Evolutionary conservation across 208 protist genomes (phyloP), one percentile per base, ranked within the genome.

Genomic region (Wallacemonas sp.): DNA sequence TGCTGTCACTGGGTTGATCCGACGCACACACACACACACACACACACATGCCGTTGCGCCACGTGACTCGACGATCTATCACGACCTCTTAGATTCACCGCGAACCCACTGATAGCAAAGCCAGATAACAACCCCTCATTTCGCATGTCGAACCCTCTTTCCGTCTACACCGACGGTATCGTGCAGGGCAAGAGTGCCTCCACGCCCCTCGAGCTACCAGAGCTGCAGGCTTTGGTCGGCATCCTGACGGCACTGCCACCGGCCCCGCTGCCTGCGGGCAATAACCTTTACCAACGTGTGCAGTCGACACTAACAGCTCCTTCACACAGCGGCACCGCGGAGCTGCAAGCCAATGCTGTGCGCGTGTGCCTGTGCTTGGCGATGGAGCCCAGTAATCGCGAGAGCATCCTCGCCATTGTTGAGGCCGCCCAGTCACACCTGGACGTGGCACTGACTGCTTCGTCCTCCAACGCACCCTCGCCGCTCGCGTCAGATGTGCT

Each of bases 191-290:
- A 57, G 32, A n/a, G 50, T n/a, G 50, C 15, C 32, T 41, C 50
- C 12, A 1, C 1, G 5, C 50, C 50, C 12, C 17, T 57, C 3
- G 50, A 57, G 26, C 50, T 57, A 8, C 50, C 50, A 4, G 55
- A 62, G 55, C 55, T 62, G 0, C 38, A 44, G 34, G 34, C 39
- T 3, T 10, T 62, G 6, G 22, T 46, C 26, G 39, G 39, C 21
- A 45, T 62, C 38, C 24, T 62, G 38, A 45, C 39, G 6, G 55
- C 55, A 29, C 39, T 48, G 9, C 55, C 55, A 37, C 55, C 34
- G 19, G 30, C 39, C 8, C 38, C 55, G 2, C 21, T 62, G 33
- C 55, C 55, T 19, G 21, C 37, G 9, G 37, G 24, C 39, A 44
- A 62, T 30, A 26, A 33, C 3, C n/a, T 62, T 9, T 62, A 48